Percentiles rank a stretch among this genome's conserved stretches.
Evolutionary conservation across 805 yeast genomes (phyloP).

Genomic region (Isabelozyma pseudorhagii): DNA sequence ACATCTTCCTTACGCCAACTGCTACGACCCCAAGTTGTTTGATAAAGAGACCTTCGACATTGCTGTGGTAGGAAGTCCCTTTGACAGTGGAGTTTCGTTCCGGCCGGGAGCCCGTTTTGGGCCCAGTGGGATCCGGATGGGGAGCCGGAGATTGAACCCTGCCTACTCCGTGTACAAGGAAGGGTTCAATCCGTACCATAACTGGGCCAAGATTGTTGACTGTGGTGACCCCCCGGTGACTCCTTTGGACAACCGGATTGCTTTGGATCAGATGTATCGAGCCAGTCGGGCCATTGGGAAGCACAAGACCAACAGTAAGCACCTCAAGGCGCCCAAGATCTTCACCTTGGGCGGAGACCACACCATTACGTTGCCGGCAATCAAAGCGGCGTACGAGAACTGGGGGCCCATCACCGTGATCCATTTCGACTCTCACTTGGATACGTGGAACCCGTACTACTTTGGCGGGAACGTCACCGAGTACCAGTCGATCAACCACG

Average conservation of each 20-base stretch:
- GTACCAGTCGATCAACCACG: constrained; percentile 10
- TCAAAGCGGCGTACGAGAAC: constrained; percentile 10
- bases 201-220: constrained; percentile 48
- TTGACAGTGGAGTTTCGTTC: constrained; percentile 54
- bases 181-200: constrained; percentile 40
- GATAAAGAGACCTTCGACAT: constrained; percentile 34
- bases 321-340: constrained; percentile 6
- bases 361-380: constrained; percentile 8
- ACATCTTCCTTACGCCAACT: constrained; percentile 18
- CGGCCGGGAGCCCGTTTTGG: constrained; percentile 61
- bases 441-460: constrained; percentile 8
- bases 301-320: constrained; percentile 20
- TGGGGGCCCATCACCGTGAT: constrained; percentile 9
- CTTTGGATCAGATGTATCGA: constrained; percentile 56
- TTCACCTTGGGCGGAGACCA: constrained; percentile 11
- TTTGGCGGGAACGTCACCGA: constrained; percentile 8
- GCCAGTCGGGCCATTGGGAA: constrained; percentile 49
- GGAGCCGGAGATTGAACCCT: constrained; percentile 37
- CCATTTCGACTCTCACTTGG: constrained; percentile 10
- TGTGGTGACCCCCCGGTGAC: constrained; percentile 63
- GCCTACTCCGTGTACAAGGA: not conserved
- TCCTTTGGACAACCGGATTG: constrained; percentile 59
- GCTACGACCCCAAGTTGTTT: constrained; percentile 12
- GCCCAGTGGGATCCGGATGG: constrained; percentile 49
- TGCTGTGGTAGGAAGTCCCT: constrained; percentile 59